Evolutionary conservation across 1,284 basidiomycete species (phyloP).

Genomic region (Cystobasidium sp.): DNA sequence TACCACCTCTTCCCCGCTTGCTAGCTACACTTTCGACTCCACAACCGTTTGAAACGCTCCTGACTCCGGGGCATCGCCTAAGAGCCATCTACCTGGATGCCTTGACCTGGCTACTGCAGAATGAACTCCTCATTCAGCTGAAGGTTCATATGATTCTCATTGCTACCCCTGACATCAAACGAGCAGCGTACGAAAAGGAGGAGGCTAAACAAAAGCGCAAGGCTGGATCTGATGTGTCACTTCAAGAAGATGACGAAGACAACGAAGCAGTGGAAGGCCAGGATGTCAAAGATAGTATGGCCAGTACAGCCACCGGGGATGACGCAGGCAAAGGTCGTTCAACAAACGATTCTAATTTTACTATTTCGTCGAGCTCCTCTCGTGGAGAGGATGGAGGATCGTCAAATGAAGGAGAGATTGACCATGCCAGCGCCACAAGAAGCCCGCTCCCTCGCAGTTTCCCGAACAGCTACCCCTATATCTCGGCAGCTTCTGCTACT

Average conservation of each 20-base stretch:
- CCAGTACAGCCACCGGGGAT: conserved; percentile 49
- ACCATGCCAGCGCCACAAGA: not conserved
- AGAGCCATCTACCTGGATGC: conserved; percentile 77
- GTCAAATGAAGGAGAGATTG: not conserved
- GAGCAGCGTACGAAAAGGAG: conserved; percentile 60
- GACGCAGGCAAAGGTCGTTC: conserved; percentile 5
- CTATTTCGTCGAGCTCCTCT: conserved; percentile 16
- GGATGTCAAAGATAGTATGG: conserved; percentile 57
- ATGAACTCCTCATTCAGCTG: conserved; percentile 80
- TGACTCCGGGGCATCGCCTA: conserved; percentile 63
- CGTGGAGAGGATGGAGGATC: not conserved
- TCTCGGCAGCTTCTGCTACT: conserved; percentile 28
- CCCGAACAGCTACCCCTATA: conserved; percentile 38
- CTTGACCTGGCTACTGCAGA: conserved; percentile 88
- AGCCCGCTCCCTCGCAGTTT: conserved; percentile 40
- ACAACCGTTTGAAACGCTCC: conserved; percentile 69
- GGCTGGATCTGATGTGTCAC: conserved; percentile 24
- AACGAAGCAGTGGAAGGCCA: conserved; percentile 50
- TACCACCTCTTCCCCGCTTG: conserved; percentile 74
- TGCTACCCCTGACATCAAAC: conserved; percentile 75
- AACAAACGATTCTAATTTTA: conserved; percentile 17
- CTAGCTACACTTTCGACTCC: conserved; percentile 73
- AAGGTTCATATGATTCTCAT: conserved; percentile 84
- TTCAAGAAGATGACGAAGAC: conserved; percentile 49
- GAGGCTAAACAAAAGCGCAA: conserved; percentile 25